A percentile compares a stretch with the other conserved stretches of the same genome.
These are phyloP conservation scores for Talaromyces wortmannii DNA, from an alignment of 495 filamentous ascomycete genomes.

Conservation along the genomic window DNA sequence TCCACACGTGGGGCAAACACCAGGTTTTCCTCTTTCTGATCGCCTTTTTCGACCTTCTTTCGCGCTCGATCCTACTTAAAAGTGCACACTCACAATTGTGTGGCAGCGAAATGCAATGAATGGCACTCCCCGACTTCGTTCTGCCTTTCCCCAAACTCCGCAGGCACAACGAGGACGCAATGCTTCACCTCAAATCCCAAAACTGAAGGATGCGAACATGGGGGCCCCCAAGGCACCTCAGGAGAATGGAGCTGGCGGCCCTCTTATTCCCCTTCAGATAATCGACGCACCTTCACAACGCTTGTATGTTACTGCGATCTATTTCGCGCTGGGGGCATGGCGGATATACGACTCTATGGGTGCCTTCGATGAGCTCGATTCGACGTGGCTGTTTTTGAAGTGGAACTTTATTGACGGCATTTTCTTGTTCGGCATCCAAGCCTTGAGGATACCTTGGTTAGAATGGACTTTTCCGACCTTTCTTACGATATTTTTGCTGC, in stretches of 20 bases:
- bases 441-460: slow-evolving; percentile 88
- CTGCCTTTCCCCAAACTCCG: slow-evolving; percentile 64
- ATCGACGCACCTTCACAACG: slow-evolving; percentile 86
- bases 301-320: slow-evolving; percentile 74
- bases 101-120: slow-evolving; percentile 56
- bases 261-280: slow-evolving; percentile 66
- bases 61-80: not conserved
- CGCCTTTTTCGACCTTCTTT: not conserved
- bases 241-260: slow-evolving; percentile 26
- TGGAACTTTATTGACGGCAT: slow-evolving; percentile 78
- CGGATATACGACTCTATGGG: slow-evolving; percentile 78
- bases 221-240: slow-evolving; percentile 6
- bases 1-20: not conserved
- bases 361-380: slow-evolving; percentile 68
- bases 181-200: not conserved
- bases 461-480: slow-evolving; percentile 75
- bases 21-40: too few species aligned
- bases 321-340: slow-evolving; percentile 66
- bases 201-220: slow-evolving; percentile 1
- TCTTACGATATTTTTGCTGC: slow-evolving; percentile 54
- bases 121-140: slow-evolving; percentile 65
- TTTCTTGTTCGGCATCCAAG: slow-evolving; percentile 79
- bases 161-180: slow-evolving; percentile 18
- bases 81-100: not conserved
- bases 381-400: slow-evolving; percentile 84